Evolutionary conservation across 2,329 filamentous ascomycete species (phyloP).

Genomic region (Colletotrichum filicis): DNA sequence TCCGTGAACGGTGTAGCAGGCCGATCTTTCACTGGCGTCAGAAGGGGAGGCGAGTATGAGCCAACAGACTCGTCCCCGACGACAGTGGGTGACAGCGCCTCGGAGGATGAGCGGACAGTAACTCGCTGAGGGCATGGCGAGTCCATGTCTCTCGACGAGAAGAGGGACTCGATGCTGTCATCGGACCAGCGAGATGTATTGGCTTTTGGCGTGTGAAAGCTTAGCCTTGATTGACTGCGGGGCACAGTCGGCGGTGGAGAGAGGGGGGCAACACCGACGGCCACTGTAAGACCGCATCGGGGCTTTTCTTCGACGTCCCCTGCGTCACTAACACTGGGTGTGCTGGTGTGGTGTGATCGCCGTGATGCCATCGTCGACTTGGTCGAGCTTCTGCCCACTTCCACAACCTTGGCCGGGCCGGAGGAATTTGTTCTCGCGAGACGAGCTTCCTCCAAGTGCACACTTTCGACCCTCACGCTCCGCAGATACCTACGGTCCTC

Average conservation of each 20-base stretch:
- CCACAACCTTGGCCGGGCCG: conserved; percentile 26
- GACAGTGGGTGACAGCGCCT: conserved; percentile 24
- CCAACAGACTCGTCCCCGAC: conserved; percentile 22
- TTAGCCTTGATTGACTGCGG: conserved; percentile 2
- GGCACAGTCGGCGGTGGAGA: conserved; percentile 22
- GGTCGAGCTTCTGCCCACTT: conserved; percentile 30
- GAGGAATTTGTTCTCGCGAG: conserved; percentile 31
- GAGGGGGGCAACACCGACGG: neutral
- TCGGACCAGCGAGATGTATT: conserved; percentile 34
- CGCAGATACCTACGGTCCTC: conserved; percentile 19
- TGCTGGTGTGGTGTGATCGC: neutral
- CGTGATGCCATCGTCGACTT: conserved; percentile 18
- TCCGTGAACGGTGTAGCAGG: conserved; percentile 28
- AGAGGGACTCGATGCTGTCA: conserved; percentile 28
- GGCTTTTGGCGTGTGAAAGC: conserved; percentile 4
- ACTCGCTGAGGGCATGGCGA: conserved; percentile 20
- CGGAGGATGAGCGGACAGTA: conserved; percentile 26
- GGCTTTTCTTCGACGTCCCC: neutral
- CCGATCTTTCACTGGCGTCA: conserved; percentile 24
- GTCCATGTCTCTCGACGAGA: conserved; percentile 27
- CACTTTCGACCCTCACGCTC: conserved; percentile 25
- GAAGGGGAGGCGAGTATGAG: neutral
- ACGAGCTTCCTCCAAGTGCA: conserved; percentile 28
- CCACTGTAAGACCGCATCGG: neutral
- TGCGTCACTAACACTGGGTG: neutral